Base-by-base conservation (phyloP, 495 filamentous ascomycete genomes). In the Talaromyces wortmannii region DNA sequence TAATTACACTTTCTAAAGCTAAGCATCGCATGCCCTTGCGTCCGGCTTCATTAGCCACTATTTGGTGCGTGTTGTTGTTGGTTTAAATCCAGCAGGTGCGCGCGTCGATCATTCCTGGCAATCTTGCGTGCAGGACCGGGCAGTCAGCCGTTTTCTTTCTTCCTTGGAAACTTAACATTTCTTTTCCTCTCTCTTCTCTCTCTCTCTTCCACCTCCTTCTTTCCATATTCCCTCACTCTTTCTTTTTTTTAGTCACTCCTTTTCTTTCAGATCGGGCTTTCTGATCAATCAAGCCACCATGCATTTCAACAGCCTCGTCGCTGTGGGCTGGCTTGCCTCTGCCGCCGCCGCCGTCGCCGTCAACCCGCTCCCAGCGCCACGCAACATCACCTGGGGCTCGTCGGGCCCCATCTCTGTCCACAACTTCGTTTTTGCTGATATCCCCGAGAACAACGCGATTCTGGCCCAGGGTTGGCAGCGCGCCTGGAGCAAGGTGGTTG, bases 301-400 rank as follows among this genome's bases (percentile, higher is more conserved):
- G 52, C 52, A 18, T 32, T 29, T 46, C 40, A 51, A 51, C 49
- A 53, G 52, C 15, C 52, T 53, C 36, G 43, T 53, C 31, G 40
- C 23, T 18, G 52, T 45, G 52, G 55, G 60, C 31, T 52, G 61
- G n/a, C 55, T 68, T 45, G 61, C 55, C 43, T 59, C 69, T 33
- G 53, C 62, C n/a, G 66, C 62, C 10, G 63, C 59, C 12, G 73
- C 72, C 43, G 77, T 82, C 48, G 66, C 64, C 42, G 79, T 78
- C 53, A 82, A 81, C 56, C 79, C 79, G 44, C 70, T 83, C 45
- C 79, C 79, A 47, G 77, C 77, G 33, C 79, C 79, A 12, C 70
- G 70, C 52, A 69, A 72, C 52, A 80, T 83, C 60, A 67, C 71
- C 46, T 83, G 79, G 79, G 78, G 76, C 5, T 66, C 66, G 16